Evolutionary conservation across 2,329 filamentous ascomycete genomes (phyloP).

Genomic region (Escovopsis weberi): DNA sequence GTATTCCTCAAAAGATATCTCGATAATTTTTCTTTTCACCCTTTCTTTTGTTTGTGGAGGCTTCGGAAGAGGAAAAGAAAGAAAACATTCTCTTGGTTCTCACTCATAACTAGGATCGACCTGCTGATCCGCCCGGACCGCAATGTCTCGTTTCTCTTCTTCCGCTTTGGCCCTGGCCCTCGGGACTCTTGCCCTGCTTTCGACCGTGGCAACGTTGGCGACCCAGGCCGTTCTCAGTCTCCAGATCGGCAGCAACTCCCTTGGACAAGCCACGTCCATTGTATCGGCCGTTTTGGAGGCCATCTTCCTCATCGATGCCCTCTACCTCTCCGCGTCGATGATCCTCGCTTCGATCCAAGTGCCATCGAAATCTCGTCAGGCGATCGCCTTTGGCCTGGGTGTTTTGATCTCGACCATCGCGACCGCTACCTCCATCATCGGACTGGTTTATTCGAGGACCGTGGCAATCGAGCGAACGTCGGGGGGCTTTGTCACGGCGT

Average conservation of each 20-base stretch:
- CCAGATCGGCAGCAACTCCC: constrained; percentile 2
- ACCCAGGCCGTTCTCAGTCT: constrained; percentile 9
- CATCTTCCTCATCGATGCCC: constrained; percentile 12
- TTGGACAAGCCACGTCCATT: constrained; percentile 9
- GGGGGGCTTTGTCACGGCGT: constrained; percentile 26
- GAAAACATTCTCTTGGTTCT: background rate
- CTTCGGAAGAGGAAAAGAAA: background rate
- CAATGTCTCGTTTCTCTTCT: constrained; percentile 2
- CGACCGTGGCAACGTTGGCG: constrained; percentile 7
- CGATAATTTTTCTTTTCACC: background rate
- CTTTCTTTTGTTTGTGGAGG: background rate
- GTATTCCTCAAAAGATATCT: background rate
- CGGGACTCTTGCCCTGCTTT: constrained; percentile 8
- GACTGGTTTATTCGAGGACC: constrained; percentile 25
- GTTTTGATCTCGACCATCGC: constrained; percentile 29
- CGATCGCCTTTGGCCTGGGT: constrained; percentile 13
- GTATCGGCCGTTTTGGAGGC: constrained; percentile 16
- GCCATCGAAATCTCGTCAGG: constrained; percentile 12
- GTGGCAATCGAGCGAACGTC: constrained; percentile 3
- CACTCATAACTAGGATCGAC: background rate
- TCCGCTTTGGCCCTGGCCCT: background rate
- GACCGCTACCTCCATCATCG: constrained; percentile 28
- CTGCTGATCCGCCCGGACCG: background rate
- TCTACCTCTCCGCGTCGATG: constrained; percentile 21
- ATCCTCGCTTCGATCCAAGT: constrained; percentile 9